phyloP scores from a whole-genome alignment of 2,329 filamentous ascomycete genomes.

The Diplodia sapinea region DNA sequence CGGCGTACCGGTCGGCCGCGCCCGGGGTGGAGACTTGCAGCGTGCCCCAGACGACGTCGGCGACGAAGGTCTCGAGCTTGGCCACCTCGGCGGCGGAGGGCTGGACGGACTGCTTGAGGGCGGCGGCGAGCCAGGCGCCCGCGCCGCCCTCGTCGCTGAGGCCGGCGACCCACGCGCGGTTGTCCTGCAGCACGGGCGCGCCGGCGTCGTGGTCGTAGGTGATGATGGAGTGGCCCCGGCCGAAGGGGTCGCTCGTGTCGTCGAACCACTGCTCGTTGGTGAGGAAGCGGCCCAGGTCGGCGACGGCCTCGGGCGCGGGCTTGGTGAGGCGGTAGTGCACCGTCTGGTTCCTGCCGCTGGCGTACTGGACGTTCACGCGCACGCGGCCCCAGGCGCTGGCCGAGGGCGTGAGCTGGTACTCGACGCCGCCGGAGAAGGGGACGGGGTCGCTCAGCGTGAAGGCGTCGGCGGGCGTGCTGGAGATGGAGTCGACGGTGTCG shows the following conservation, averaged over 20 bases:
- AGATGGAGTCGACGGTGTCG: constrained; percentile 50
- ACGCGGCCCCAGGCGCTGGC: constrained; percentile 57
- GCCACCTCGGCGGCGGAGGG: constrained; percentile 57
- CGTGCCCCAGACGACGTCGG: constrained; percentile 57
- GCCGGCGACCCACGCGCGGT: constrained; percentile 64
- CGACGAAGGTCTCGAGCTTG: constrained; percentile 61
- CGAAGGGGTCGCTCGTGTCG: constrained; percentile 60
- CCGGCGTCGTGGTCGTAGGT: constrained; percentile 56
- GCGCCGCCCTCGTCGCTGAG: constrained; percentile 66
- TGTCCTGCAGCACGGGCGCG: constrained; percentile 51
- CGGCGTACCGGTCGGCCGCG: constrained; percentile 47
- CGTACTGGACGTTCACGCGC: constrained; percentile 56
- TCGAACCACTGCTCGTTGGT: constrained; percentile 61
- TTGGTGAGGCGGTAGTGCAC: constrained; percentile 65
- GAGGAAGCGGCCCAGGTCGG: constrained; percentile 60
- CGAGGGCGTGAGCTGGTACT: constrained; percentile 54
- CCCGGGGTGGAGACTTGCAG: constrained; percentile 52
- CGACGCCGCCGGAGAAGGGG: constrained; percentile 36
- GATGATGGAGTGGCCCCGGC: constrained; percentile 61
- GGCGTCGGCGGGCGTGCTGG: constrained; percentile 46
- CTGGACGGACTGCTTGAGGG: constrained; percentile 61
- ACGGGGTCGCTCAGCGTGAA: constrained; percentile 43
- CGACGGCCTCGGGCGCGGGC: constrained; percentile 51
- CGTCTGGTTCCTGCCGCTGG: constrained; percentile 56
- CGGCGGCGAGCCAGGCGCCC: constrained; percentile 61